These are phyloP conservation scores for Aschersonia sp. DNA, from an alignment of 2,329 filamentous ascomycete genomes.

Conservation along the genomic window DNA sequence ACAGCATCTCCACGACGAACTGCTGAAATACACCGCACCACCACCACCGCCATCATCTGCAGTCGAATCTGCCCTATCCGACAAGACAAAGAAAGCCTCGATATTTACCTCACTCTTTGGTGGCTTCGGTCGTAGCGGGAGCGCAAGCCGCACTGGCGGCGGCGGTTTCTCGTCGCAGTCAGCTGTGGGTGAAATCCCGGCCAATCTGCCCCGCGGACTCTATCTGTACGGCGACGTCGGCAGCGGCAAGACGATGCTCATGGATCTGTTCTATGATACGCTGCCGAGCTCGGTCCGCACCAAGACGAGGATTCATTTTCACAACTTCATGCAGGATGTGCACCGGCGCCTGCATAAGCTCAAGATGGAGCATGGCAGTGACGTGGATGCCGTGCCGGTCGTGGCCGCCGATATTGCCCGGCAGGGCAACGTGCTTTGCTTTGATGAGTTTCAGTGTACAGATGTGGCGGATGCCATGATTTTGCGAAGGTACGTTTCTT, in stretches of 20 bases:
- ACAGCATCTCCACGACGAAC: conserved; percentile 76
- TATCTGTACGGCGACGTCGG: conserved; percentile 97
- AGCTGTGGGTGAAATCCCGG: conserved; percentile 41
- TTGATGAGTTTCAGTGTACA: conserved; percentile 97
- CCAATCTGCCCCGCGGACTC: conserved; percentile 69
- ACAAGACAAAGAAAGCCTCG: not conserved
- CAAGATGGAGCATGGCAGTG: conserved; percentile 78
- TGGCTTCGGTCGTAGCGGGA: too few relatives aligned
- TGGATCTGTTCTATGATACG: conserved; percentile 96
- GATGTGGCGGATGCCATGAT: conserved; percentile 99
- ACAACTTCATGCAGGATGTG: conserved; percentile 99
- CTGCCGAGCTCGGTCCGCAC: conserved; percentile 63
- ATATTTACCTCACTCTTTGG: not conserved
- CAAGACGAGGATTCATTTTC: conserved; percentile 93
- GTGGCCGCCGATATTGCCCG: conserved; percentile 90
- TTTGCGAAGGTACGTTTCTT: conserved; percentile 45
- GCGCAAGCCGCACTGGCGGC: too few relatives aligned
- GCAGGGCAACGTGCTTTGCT: conserved; percentile 75
- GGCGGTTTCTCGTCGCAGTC: conserved; percentile 9
- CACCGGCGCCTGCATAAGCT: conserved; percentile 81
- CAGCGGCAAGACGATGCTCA: conserved; percentile 97
- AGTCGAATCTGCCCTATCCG: conserved; percentile 21
- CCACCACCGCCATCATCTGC: conserved; percentile 57
- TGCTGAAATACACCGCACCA: conserved; percentile 63
- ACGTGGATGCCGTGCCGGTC: conserved; percentile 81